Evolutionary conservation across 768 basidiomycete species (phyloP), one percentile per base, ranked within the genome.

Genomic region (Pleurotus pulmonarius): DNA sequence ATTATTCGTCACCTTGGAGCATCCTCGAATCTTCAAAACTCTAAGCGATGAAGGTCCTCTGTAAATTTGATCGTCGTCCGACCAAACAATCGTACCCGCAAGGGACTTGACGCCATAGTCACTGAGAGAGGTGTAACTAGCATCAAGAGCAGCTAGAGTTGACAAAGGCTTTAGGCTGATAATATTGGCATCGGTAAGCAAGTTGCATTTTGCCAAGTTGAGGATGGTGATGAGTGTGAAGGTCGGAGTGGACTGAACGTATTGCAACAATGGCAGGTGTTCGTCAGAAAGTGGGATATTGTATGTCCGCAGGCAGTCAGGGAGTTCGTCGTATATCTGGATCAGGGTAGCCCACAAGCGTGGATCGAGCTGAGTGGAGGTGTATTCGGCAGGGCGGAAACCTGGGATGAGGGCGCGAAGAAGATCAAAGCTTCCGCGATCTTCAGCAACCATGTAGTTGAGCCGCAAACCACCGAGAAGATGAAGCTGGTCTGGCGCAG

Each of bases 181-280:
- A 22, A 89, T 73, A 46, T 77, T 80, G 22, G 78, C 69, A 66
- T 92, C 90, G 24, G 75, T 80, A 0, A 92, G 72, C n/a, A 80
- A 72, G 9, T 57, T 54, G 60, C 86, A 86, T 4, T 74, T 67
- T 3, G 81, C 75, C 7, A 92, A 71, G 46, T 87, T 76, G 20
- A 92, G 67, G 9, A 88, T 65, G 4, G 88, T 87, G 53, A 91
- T 58, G 29, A 92, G 74, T 2, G 87, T 75, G 65, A 89, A 92
- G 20, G 78, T 63, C 2, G 74, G 63, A 0, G 85, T 82, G 44
- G 76, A 70, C 1, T 78, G 76, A 41, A 90, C 80, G 13, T 59
- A 60, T 59, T 88, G 87, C 11, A 90, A 77, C 12, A 81, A 69
- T 2, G 79, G 80, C 0, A 87, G 68, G 59, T 83, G 75, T 5